Evolutionary conservation across 116 monocot species (phyloP).

Genomic region (Trichopus zeylanicus): DNA sequence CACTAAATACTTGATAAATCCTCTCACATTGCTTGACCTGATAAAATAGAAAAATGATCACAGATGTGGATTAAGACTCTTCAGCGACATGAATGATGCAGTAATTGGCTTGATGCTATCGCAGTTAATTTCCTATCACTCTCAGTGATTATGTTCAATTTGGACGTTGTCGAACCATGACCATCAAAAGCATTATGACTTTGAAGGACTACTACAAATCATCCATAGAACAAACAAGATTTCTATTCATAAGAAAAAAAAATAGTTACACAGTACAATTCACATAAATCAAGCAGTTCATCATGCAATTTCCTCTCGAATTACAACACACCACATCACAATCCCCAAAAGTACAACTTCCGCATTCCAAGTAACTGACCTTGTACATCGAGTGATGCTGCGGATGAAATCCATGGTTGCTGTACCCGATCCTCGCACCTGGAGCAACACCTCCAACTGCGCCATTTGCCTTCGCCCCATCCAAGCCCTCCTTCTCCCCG

Average conservation of each 20-base stretch:
- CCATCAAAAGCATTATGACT: background rate
- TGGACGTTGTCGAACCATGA: background rate
- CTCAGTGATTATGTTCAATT: background rate
- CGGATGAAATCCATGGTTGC: conserved; percentile 58
- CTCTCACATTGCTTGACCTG: too few species aligned
- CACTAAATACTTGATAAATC: too few species aligned
- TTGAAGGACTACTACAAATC: background rate
- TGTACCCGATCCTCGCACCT: conserved; percentile 45
- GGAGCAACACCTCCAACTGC: conserved; percentile 13
- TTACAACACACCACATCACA: background rate
- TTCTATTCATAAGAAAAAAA: background rate
- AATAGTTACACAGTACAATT: background rate
- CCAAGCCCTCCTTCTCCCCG: conserved; percentile 57
- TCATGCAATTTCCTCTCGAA: background rate
- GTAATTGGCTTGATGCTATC: background rate
- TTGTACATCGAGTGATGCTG: conserved; percentile 94
- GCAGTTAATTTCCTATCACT: background rate
- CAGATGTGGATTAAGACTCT: too few species aligned
- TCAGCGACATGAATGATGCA: too few species aligned
- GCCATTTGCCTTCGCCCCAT: conserved; percentile 38
- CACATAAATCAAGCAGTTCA: background rate
- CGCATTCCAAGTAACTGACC: conserved; percentile 46
- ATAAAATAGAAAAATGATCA: too few species aligned
- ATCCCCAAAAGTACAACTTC: conserved; percentile 7
- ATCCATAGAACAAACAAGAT: background rate